phyloP scores from a whole-genome alignment of 768 basidiomycete genomes.

The Termitomyces sp. region DNA sequence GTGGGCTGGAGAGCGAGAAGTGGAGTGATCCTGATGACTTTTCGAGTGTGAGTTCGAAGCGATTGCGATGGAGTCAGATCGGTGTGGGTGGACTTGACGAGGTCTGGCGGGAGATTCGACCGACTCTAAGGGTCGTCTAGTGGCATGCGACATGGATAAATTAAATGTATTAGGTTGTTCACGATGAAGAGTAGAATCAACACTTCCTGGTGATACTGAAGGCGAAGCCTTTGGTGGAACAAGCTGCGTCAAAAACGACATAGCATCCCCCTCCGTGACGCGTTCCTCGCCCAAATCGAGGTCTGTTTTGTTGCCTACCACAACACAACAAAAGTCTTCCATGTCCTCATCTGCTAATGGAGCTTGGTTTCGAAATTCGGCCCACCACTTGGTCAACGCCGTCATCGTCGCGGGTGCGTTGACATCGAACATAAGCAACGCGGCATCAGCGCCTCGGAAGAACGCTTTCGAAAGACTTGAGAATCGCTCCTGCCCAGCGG shows the following conservation, averaged over 20 bases:
- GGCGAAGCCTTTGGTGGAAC: conserved; percentile 35
- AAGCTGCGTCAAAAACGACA: conserved; percentile 51
- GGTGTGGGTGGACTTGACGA: conserved; percentile 2
- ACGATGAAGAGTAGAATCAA: background rate
- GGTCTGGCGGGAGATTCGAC: conserved; percentile 10
- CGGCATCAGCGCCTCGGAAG: conserved; percentile 83
- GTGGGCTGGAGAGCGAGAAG: conserved; percentile 26
- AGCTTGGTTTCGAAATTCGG: conserved; percentile 62
- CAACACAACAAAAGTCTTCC: conserved; percentile 63
- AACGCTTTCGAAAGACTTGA: conserved; percentile 78
- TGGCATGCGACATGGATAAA: conserved; percentile 17
- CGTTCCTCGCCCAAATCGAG: conserved; percentile 25
- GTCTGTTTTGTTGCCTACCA: conserved; percentile 81
- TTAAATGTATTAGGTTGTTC: conserved; percentile 5
- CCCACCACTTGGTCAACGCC: conserved; percentile 71
- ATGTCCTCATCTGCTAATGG: conserved; percentile 62
- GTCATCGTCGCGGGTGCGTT: conserved; percentile 57
- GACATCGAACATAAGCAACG: conserved; percentile 76
- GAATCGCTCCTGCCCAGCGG: conserved; percentile 86
- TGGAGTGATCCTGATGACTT: conserved; percentile 14
- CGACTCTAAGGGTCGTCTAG: conserved; percentile 14
- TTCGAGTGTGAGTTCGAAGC: conserved; percentile 19
- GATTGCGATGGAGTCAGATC: conserved; percentile 23
- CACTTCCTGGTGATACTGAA: conserved; percentile 8
- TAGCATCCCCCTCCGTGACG: conserved; percentile 39